These are phyloP conservation scores for Dicorynia guianensis DNA, from an alignment of 306 rosid species.

Conservation along the genomic window DNA sequence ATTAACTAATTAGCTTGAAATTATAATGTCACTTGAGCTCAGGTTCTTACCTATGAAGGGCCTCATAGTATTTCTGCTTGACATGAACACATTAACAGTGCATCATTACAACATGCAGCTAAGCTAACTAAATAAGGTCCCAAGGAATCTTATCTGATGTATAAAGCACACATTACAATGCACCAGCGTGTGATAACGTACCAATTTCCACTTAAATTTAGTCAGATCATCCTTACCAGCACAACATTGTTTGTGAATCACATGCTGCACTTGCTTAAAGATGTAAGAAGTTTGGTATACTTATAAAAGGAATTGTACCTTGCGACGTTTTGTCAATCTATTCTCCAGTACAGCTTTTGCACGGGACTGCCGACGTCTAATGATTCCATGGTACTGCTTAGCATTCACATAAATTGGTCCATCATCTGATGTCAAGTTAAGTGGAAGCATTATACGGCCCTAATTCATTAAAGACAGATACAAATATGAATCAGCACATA, in stretches of 20 bases:
- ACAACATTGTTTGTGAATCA: slow-evolving; percentile 16
- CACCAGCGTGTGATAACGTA: neutral
- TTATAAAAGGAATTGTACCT: slow-evolving; percentile 56
- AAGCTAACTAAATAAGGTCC: neutral
- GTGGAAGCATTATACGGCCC: slow-evolving; percentile 97
- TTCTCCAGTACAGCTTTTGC: slow-evolving; percentile 80
- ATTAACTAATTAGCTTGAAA: slow-evolving; percentile 17
- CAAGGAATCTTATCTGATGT: neutral
- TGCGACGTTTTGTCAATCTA: slow-evolving; percentile 62
- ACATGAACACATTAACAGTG: neutral
- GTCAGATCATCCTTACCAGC: neutral
- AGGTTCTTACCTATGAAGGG: slow-evolving; percentile 3
- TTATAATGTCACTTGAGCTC: neutral
- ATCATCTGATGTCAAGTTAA: slow-evolving; percentile 77
- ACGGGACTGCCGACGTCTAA: slow-evolving; percentile 88
- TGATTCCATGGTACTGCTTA: slow-evolving; percentile 95
- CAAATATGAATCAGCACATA: slow-evolving; percentile 41
- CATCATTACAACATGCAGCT: neutral
- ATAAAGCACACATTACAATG: neutral
- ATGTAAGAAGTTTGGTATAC: slow-evolving; percentile 2
- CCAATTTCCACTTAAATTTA: slow-evolving; percentile 13
- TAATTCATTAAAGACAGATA: slow-evolving; percentile 42
- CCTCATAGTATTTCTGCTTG: slow-evolving; percentile 4
- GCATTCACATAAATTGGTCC: slow-evolving; percentile 96
- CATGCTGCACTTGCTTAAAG: neutral